Evolutionary conservation across 352 stramenopile species (phyloP).

Genomic region (Globisporangium rhizosaccharum): DNA sequence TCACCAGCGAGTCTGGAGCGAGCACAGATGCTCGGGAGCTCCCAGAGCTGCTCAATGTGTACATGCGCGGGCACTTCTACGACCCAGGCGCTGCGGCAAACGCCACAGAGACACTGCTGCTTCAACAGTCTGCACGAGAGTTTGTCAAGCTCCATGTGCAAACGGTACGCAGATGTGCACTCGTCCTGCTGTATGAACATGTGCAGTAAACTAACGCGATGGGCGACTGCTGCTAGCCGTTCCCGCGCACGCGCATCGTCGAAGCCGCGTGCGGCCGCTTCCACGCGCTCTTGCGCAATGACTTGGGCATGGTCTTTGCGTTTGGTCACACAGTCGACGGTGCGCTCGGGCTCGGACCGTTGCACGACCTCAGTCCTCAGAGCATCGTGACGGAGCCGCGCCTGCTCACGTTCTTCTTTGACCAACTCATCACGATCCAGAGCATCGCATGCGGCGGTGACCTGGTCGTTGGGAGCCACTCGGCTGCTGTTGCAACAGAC

Average conservation of each 20-base stretch:
- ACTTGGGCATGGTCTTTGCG: slow-evolving; percentile 58
- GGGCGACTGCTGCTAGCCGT: slow-evolving; percentile 20
- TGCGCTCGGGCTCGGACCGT: slow-evolving; percentile 26
- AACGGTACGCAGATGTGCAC: slow-evolving; percentile 23
- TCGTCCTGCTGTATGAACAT: neutral
- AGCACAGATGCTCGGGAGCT: neutral
- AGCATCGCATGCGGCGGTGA: slow-evolving; percentile 52
- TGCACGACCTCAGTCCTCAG: slow-evolving; percentile 14
- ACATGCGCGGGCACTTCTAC: slow-evolving; percentile 10
- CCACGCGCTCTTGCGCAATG: slow-evolving; percentile 59
- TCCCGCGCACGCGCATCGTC: slow-evolving; percentile 53
- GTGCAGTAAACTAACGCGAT: neutral
- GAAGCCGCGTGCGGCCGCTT: slow-evolving; percentile 52
- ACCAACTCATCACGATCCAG: slow-evolving; percentile 31
- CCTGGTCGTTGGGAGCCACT: slow-evolving; percentile 52
- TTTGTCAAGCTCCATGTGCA: slow-evolving; percentile 8
- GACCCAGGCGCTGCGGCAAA: neutral
- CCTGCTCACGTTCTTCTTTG: slow-evolving; percentile 51
- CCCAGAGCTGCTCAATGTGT: slow-evolving; percentile 14
- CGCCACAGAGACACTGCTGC: neutral
- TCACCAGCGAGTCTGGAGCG: too few relatives aligned
- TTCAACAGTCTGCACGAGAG: neutral
- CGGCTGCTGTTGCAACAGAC: slow-evolving; percentile 49
- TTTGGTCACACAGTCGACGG: slow-evolving; percentile 48
- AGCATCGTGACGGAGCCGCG: slow-evolving; percentile 19